A percentile compares a stretch with the other conserved stretches of the same genome.
phyloP scores from a whole-genome alignment of 2,329 filamentous ascomycete genomes.

The Cucurbitaria berberidis region DNA sequence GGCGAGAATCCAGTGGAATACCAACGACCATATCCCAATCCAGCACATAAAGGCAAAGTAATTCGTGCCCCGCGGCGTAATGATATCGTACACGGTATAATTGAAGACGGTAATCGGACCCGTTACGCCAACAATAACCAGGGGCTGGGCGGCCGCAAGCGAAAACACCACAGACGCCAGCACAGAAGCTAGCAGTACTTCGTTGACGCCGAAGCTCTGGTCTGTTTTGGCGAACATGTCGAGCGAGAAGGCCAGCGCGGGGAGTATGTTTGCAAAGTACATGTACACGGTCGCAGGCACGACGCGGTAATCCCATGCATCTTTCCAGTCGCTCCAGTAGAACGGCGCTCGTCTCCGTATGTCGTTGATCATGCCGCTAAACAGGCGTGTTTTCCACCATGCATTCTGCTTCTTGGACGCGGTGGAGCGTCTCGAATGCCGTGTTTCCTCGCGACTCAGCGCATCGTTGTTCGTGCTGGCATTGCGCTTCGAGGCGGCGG shows the following conservation, averaged over 20 bases:
- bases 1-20: slow-evolving; percentile 85
- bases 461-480: background rate
- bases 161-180: slow-evolving; percentile 83
- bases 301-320: slow-evolving; percentile 90
- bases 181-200: slow-evolving; percentile 85
- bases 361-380: slow-evolving; percentile 82
- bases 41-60: slow-evolving; percentile 92
- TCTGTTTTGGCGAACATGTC: slow-evolving; percentile 92
- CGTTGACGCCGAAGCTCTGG: slow-evolving; percentile 86
- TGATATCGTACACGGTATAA: slow-evolving; percentile 91
- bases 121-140: slow-evolving; percentile 91
- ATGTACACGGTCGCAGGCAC: slow-evolving; percentile 88
- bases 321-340: slow-evolving; percentile 81
- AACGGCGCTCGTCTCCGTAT: slow-evolving; percentile 75
- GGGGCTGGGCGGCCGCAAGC: slow-evolving; percentile 78
- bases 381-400: slow-evolving; percentile 79
- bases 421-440: slow-evolving; percentile 17
- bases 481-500: slow-evolving; percentile 3
- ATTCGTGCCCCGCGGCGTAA: slow-evolving; percentile 75
- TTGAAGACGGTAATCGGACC: slow-evolving; percentile 95
- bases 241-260: slow-evolving; percentile 84
- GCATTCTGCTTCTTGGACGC: slow-evolving; percentile 25
- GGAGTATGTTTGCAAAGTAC: slow-evolving; percentile 93
- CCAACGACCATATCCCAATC: slow-evolving; percentile 85
- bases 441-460: slow-evolving; percentile 24